phyloP scores from a whole-genome alignment of 2,329 filamentous ascomycete genomes.

The Bisporella sp. region DNA sequence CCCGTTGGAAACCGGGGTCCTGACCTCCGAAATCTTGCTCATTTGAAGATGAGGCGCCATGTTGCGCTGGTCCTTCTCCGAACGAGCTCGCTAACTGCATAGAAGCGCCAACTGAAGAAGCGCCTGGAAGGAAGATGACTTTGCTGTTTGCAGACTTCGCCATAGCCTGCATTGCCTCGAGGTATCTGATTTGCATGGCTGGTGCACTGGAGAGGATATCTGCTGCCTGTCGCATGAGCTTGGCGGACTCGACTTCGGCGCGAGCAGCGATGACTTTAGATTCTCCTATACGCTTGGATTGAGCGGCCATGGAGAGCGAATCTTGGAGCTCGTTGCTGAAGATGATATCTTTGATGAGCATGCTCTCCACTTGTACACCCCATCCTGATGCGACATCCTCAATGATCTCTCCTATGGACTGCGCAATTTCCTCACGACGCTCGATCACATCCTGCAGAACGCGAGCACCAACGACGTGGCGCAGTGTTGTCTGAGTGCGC shows the following conservation, averaged over 20 bases:
- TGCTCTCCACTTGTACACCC: constrained; percentile 94
- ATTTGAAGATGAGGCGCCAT: constrained; percentile 33
- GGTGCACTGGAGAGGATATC: constrained; percentile 88
- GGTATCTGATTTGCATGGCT: constrained; percentile 96
- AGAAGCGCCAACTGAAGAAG: constrained; percentile 42
- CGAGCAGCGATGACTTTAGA: constrained; percentile 97
- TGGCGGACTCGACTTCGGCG: constrained; percentile 93
- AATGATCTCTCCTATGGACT: constrained; percentile 94
- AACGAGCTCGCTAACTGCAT: constrained; percentile 41
- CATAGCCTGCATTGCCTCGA: constrained; percentile 99
- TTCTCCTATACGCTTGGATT: constrained; percentile 97
- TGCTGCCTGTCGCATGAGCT: constrained; percentile 87
- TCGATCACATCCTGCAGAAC: constrained; percentile 98
- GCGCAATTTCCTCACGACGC: constrained; percentile 92
- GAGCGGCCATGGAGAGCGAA: constrained; percentile 93
- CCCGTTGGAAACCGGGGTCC: constrained; percentile 64
- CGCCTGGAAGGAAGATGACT: constrained; percentile 73
- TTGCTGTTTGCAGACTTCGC: constrained; percentile 87
- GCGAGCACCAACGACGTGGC: constrained; percentile 91
- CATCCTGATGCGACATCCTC: constrained; percentile 90
- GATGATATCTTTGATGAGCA: constrained; percentile 99
- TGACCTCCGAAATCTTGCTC: constrained; percentile 44
- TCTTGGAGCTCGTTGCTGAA: constrained; percentile 95
- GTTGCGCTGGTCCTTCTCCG: constrained; percentile 48
- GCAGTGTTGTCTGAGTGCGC: constrained; percentile 94